Evolutionary conservation across 2,329 filamentous ascomycete genomes (phyloP), one percentile per base, ranked within the genome.

Genomic region (Diplodia seriata): DNA sequence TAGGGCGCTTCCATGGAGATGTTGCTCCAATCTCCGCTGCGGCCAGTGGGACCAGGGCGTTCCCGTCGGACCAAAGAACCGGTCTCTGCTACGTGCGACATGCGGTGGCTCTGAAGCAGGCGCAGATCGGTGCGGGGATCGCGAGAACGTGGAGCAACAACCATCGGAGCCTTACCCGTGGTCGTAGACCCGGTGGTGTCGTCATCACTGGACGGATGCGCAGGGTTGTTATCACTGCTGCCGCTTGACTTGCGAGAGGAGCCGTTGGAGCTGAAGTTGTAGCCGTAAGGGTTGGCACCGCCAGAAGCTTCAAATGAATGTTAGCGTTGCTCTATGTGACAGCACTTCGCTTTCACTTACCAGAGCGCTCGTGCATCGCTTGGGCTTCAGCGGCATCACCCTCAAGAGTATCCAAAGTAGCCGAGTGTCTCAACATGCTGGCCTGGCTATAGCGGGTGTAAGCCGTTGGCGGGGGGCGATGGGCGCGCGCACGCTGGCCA

Each of bases 71-170:
- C 78, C 56, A 85, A 76, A 70, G 84, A 82, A 18, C 83, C 83
- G 43, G 81, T 84, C 73, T 85, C 83, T 20, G 83, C 83, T 38
- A 82, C 82, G 70, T 84, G 83, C 6, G 82, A 84, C 66, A 82
- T 74, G 38, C 83, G 81, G 70, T 84, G 82, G 68, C 73, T 82
- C 66, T 82, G 77, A 67, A 84, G 79, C 31, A 83, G 73, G 53
- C 66, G 57, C n/a, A 68, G 50, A 20, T 68, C 66, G 38, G 66
- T 63, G n/a, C 59, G 57, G 38, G 66, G 66, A 20, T 68, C 66
- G 15, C 59, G 61, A 8, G 66, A 18, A n/a, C 59, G 57, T 6
- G 66, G 77, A 73, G 12, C 78, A 69, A 56, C 77, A 76, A 2
- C 68, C 68, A 54, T 29, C 15, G 66, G 66, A 7, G 59, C 59